Evolutionary conservation across 2,329 filamentous ascomycete species (phyloP).

Genomic region (Verticillium nubilum): DNA sequence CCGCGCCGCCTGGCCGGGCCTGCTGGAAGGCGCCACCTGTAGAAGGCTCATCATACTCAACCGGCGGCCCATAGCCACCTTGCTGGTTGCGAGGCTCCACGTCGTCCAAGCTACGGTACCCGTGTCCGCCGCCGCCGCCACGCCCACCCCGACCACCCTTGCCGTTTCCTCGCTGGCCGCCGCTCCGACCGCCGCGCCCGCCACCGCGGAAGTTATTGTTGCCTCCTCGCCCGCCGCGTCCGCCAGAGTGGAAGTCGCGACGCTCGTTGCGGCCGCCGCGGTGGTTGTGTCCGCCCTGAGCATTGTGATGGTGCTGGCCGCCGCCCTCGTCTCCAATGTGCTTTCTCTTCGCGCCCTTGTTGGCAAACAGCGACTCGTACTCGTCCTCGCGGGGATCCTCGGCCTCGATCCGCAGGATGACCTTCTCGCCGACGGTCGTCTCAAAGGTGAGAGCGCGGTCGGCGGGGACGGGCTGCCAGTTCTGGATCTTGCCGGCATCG

Average conservation of each 20-base stretch:
- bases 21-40: neutral
- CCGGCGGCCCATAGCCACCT: conserved; percentile 32
- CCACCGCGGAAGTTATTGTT: conserved; percentile 21
- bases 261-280: conserved; percentile 34
- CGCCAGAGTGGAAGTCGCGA: conserved; percentile 35
- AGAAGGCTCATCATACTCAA: conserved; percentile 40
- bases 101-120: conserved; percentile 66
- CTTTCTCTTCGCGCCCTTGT: conserved; percentile 56
- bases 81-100: conserved; percentile 44
- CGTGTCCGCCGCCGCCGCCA: conserved; percentile 43
- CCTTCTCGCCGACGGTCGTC: conserved; percentile 80
- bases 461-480: conserved; percentile 72
- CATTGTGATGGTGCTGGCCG: conserved; percentile 27
- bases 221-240: conserved; percentile 34
- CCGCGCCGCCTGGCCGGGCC: conserved; percentile 2
- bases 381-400: conserved; percentile 59
- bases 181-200: conserved; percentile 31
- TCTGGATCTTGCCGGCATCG: conserved; percentile 75
- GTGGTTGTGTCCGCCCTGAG: conserved; percentile 17
- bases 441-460: conserved; percentile 74
- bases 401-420: conserved; percentile 73
- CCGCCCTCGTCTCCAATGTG: conserved; percentile 41
- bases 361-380: conserved; percentile 57
- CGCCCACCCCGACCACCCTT: conserved; percentile 32
- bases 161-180: conserved; percentile 29